Evolutionary conservation across 345 rosid genomes (phyloP), one percentile per base, ranked within the genome.

Genomic region (Combretum micranthum): DNA sequence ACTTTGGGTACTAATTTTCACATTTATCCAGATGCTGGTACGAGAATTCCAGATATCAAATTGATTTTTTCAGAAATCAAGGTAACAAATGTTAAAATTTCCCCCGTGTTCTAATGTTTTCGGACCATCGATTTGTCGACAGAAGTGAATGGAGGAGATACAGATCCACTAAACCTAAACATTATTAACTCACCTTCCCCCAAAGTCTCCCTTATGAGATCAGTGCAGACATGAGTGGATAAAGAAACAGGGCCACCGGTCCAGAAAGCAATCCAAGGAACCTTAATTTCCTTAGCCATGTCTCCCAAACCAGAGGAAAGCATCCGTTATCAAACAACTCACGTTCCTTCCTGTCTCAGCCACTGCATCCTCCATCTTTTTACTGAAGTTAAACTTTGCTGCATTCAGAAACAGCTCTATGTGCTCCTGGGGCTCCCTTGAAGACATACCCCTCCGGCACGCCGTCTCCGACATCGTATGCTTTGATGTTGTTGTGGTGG

Each of bases 261-360:
- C 72, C 79, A 80, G 53, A 72, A 74, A 11, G 87, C 60, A 15
- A 87, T 12, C 97, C 97, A 87, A 15, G 81, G 59, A 48, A 71
- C 69, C 7, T 47, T 55, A 60, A 73, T 61, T 51, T 67, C 74
- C 21, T 49, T 25, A 0, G 89, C 85, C 49, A 85, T 72, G 9
- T 72, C 80, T 8, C 58, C 67, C 58, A 48, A 71, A 84, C 70
- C 70, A 66, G 57, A 73, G 59, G 73, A 90, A 83, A 22, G 77
- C 78, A 44, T 81, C 83, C 4, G 64, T 66, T 15, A 81, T 50
- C 67, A 81, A 39, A 18, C 83, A 75, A 42, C 47, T 72, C 17
- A 75, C 53, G 44, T 39, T 57, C 56, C 59, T 68, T 15, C 75
- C 77, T 0, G 70, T 57, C 65, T 75, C 73, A 0, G 53, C 65